Conservation (phyloP, 352 stramenopile species). For the Thraustochytrium striatum region DNA sequence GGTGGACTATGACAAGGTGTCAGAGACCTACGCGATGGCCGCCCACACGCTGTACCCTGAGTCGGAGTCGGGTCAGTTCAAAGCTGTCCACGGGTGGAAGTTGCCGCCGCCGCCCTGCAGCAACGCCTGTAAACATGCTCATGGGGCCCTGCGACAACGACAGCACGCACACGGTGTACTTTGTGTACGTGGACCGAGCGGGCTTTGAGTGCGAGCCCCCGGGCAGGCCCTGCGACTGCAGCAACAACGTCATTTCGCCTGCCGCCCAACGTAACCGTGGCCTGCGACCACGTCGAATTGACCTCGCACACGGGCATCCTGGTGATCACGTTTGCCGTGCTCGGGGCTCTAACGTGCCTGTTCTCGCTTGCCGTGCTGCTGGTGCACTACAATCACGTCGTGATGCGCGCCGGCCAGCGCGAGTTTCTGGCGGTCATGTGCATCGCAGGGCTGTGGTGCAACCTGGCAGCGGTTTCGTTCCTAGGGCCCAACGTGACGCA, state of each 20-base stretch:
- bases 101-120: too few species aligned
- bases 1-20: too few species aligned
- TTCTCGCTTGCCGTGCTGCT: constrained; percentile 19
- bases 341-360: constrained; percentile 7
- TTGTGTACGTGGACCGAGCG: background rate
- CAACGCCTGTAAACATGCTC: background rate
- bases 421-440: constrained; percentile 42
- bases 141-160: background rate
- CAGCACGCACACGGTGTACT: background rate
- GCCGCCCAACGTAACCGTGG: background rate
- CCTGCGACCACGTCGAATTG: constrained; percentile 17
- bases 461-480: constrained; percentile 24
- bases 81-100: too few species aligned
- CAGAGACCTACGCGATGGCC: too few species aligned
- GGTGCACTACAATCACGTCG: constrained; percentile 17
- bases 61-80: too few species aligned
- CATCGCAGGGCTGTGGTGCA: constrained; percentile 35
- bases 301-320: background rate
- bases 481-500: constrained; percentile 10
- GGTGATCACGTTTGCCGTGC: background rate
- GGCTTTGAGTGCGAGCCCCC: background rate
- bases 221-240: background rate
- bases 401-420: constrained; percentile 27
- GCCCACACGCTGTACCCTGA: too few species aligned
- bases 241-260: background rate